Evolutionary conservation across 2,329 filamentous ascomycete species (phyloP), one percentile per base, ranked within the genome.

Genomic region (Arachnomyces sp.): DNA sequence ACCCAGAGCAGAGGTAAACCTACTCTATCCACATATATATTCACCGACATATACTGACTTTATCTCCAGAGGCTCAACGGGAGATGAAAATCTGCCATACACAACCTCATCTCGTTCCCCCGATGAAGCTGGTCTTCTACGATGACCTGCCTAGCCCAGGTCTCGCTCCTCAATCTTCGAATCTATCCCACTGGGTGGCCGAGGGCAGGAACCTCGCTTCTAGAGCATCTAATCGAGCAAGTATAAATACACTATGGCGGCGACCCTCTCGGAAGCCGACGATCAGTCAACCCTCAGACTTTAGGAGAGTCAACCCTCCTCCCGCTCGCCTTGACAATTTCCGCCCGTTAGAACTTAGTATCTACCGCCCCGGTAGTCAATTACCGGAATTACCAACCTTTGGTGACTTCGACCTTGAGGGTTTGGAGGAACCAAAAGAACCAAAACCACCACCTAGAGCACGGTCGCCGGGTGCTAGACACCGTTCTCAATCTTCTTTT

Each of bases 361-460:
- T 72, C 39, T 62, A 69, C 49, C 51, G 58, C 38, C 58, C 63
- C n/a, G 60, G 60, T 30, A 66, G 68, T 49, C 56, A 59, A 42
- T 51, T 71, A 11, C 66, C 68, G 18, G 59, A 67, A 42, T 55
- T 72, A 21, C 68, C 68, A 14, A 55, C 55, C 16, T 72, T 72
- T 44, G 59, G 62, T 13, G 39, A 53, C 2, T 62, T 66, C 34
- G 55, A 56, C n/a, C 44, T 66, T 12, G 55, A 58, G 2, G 55
- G 56, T 43, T 25, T 41, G 12, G 44, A 51, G 15, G 43, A 52
- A 44, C 52, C 55, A 48, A 44, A 52, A 45, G 43, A 52, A 44
- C 52, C 55, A 48, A 44, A 52, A 45, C 47, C 52, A 2, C 65
- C 65, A 2, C 53, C 59, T 12, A 62, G 54, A 39, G 59, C 61